Evolutionary conservation across 805 yeast species (phyloP).

Genomic region (Hanseniaspora nectarophila): DNA sequence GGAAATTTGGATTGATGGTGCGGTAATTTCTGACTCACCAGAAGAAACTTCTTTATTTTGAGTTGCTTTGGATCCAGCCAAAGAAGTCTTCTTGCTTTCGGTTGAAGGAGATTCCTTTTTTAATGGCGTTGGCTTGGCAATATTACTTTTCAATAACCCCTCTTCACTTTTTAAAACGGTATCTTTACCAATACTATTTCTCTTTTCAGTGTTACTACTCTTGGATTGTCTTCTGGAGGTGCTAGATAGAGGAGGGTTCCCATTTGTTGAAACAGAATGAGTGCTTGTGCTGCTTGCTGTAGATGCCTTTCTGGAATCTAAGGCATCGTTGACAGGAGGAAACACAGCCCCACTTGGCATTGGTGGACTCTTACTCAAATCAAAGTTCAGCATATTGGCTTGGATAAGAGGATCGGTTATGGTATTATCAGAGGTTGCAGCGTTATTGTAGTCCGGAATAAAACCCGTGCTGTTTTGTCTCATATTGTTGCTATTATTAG

Average conservation of each 20-base stretch:
- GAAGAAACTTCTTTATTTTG: not conserved
- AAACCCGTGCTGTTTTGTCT: not conserved
- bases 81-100: not conserved
- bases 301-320: constrained; percentile 3
- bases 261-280: not conserved
- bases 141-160: not conserved
- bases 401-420: not conserved
- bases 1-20: not conserved
- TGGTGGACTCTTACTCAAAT: not conserved
- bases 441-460: not conserved
- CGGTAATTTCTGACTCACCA: too few species aligned
- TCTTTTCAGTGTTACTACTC: not conserved
- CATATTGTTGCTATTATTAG: not conserved
- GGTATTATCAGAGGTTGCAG: not conserved
- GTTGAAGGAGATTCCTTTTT: too few species aligned
- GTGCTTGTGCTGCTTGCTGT: not conserved
- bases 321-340: not conserved
- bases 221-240: not conserved
- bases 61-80: not conserved
- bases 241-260: too few species aligned
- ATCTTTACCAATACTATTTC: not conserved
- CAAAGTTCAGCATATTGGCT: not conserved
- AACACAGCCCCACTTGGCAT: not conserved
- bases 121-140: not conserved
- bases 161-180: not conserved